Evolutionary conservation across 768 basidiomycete species (phyloP), one percentile per base, ranked within the genome.

Genomic region (Phylloporus sp.): DNA sequence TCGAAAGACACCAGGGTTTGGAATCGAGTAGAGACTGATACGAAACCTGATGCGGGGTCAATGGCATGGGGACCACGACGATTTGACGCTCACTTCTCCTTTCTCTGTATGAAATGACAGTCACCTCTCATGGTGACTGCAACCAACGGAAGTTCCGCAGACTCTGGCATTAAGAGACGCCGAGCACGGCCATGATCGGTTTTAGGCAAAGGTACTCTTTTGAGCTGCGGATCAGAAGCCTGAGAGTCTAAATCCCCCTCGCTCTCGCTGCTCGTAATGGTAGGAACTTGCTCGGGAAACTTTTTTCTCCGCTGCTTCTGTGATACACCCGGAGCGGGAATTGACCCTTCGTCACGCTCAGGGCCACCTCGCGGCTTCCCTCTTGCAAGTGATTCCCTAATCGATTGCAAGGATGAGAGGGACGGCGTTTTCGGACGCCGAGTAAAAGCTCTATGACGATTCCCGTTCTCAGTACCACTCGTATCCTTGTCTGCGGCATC

Each of bases 121-220:
- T 76, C 71, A 27, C 66, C 68, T 33, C 70, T 60, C 76, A 76
- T 76, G 22, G 73, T 73, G 44, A 77, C 60, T 26, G 73, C 71
- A 36, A 67, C 62, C 38, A 74, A 50, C 10, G 73, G 71, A 35
- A 70, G 61, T 13, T 58, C 49, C 20, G 29, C 39, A 17, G 57
- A 56, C 33, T 45, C 50, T 17, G 67, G 67, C 17, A 59, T 31
- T 18, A 69, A 46, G 36, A 68, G 55, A 40, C 69, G 61, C 42
- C 69, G 60, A 38, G 67, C 48, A 33, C 61, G 61, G 20, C 63
- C 68, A 49, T 68, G 41, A 15, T 42, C 44, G 9, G 63, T 65
- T 55, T 59, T 69, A 20, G 69, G 69, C 31, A 70, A 49, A 17
- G 48, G 55, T 13, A 68, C 60, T 47, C 62, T 58, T 57, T 62